Conservation (phyloP, 805 yeast species). For the Hemisphaericaspora nanyangensis region DNA sequence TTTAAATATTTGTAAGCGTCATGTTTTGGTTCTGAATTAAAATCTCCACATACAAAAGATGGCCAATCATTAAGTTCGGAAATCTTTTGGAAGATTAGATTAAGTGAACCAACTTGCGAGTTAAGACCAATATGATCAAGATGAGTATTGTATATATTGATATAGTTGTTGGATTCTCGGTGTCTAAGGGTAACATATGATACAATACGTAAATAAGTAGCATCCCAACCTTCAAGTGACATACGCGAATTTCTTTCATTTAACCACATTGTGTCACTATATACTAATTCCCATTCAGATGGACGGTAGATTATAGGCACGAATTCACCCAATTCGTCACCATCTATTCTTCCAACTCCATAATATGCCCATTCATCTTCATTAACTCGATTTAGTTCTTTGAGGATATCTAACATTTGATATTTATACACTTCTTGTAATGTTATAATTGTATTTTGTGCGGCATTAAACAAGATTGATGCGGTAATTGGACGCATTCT, state of each 20-base stretch:
- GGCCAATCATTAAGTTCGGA: constrained; percentile 26
- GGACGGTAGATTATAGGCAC: constrained; percentile 29
- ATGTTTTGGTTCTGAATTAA: constrained; percentile 23
- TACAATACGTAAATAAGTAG: constrained; percentile 29
- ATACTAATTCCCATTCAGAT: constrained; percentile 26
- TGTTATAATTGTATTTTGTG: constrained; percentile 30
- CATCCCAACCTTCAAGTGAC: constrained; percentile 38
- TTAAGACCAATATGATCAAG: constrained; percentile 32
- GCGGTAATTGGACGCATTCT: constrained; percentile 15
- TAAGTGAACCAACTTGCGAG: constrained; percentile 28
- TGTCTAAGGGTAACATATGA: constrained; percentile 28
- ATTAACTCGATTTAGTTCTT: constrained; percentile 19
- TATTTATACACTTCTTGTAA: constrained; percentile 36
- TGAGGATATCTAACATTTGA: constrained; percentile 30
- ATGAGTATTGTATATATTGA: constrained; percentile 37
- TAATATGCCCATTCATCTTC: constrained; percentile 28
- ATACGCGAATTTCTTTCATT: constrained; percentile 28
- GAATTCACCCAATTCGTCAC: constrained; percentile 23
- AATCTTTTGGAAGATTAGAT: constrained; percentile 26
- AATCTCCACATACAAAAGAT: constrained; percentile 28
- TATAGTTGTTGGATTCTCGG: constrained; percentile 20
- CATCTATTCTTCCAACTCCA: constrained; percentile 29
- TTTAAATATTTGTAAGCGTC: constrained; percentile 14
- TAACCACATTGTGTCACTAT: constrained; percentile 31
- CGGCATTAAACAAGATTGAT: constrained; percentile 24